Evolutionary conservation across 257 asterid genomes (phyloP).

Genomic region (Thymus quinquecostatus): DNA sequence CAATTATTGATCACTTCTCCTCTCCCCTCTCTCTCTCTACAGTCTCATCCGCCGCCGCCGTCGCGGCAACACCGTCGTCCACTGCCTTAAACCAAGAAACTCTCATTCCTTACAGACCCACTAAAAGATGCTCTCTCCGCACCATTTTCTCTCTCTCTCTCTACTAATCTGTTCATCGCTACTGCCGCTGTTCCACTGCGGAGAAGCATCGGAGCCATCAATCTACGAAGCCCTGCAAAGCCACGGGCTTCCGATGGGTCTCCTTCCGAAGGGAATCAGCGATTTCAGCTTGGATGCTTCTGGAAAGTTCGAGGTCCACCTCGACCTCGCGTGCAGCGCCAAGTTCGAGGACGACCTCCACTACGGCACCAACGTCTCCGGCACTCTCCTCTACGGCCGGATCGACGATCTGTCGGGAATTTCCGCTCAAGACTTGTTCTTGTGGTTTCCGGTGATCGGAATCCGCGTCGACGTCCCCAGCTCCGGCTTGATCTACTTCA

Average conservation of each 20-base stretch:
- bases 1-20: conserved; percentile 68
- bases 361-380: conserved; percentile 71
- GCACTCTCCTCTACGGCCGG: conserved; percentile 60
- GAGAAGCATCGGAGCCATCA: conserved; percentile 39
- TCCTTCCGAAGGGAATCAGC: conserved; percentile 84
- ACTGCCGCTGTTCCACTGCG: conserved; percentile 18
- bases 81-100: not conserved
- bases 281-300: conserved; percentile 63
- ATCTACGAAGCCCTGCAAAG: conserved; percentile 66
- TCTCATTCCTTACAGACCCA: conserved; percentile 35
- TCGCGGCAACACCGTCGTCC: not conserved
- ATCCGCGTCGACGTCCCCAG: conserved; percentile 89
- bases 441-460: conserved; percentile 90
- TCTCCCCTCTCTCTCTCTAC: conserved; percentile 1
- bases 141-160: conserved; percentile 30
- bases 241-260: conserved; percentile 84
- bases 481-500: conserved; percentile 91
- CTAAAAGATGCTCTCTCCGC: conserved; percentile 37
- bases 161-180: conserved; percentile 32
- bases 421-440: conserved; percentile 90
- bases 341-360: conserved; percentile 86
- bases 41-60: conserved; percentile 12
- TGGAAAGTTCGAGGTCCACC: conserved; percentile 68
- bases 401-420: conserved; percentile 78
- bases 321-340: conserved; percentile 85